Base-by-base conservation (phyloP, 129 eudicot species). In the Artemisia tridentata region DNA sequence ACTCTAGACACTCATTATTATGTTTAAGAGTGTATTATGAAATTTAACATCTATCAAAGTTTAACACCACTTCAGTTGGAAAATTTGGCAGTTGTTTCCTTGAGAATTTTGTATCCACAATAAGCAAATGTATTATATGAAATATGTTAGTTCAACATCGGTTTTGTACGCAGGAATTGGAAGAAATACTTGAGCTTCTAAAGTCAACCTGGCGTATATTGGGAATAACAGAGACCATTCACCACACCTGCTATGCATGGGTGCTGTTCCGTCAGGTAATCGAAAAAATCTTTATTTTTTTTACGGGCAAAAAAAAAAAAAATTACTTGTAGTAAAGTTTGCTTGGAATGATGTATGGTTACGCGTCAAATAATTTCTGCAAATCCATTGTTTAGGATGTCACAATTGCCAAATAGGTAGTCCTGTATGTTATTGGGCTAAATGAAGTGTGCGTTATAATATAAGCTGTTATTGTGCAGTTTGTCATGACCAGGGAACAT, bases 141-240 rank as follows among this genome's bases (percentile, higher is more conserved):
- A 60, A 60, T 43, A n/a, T 73, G 74, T 51, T 43, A 61, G 17
- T 61, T 73, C 46, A 51, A 69, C 4, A 19, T 52, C 56, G 34
- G 41, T 12, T 55, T 68, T 48, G 55, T 63, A 47, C 74, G 61
- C 92, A 95, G 99, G 99, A 95, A 82, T 89, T 95, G 76, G 97
- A 95, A 75, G 99, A 95, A 80, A 95, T 95, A 78, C 83, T 95
- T 55, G 99, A 95, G 81, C 99, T 90, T 80, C 78, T 95, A 77
- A 95, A 90, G 86, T 90, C 96, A 62, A 90, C 99, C 5, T 95
- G 99, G 99, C 97, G 97, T 66, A 78, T 88, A 48, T 68, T 95
- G 71, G 99, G 99, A 80, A 88, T 95, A 50, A 95, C 99, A 38
- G 97, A 95, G 79, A 95, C 99, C 23, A 88, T 90, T 64, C 99